phyloP scores from a whole-genome alignment of 148 eudicot genomes.

The Persicaria maculosa region DNA sequence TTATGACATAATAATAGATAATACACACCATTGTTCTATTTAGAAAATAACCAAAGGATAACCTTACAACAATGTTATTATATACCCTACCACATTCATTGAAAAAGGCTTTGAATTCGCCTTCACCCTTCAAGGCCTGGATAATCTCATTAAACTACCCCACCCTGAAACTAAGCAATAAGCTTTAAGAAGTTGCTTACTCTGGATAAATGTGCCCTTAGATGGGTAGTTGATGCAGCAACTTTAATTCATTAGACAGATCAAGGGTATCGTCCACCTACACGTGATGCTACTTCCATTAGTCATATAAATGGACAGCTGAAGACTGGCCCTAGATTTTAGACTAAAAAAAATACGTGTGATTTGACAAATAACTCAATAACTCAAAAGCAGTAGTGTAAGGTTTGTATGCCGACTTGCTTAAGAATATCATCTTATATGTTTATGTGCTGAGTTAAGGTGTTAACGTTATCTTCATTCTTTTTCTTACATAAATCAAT shows the following conservation, averaged over 20 bases:
- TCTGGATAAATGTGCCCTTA: too few species aligned
- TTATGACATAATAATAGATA: too few species aligned
- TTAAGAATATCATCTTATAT: conserved; percentile 79
- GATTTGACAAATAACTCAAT: background rate
- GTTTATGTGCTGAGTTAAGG: conserved; percentile 74
- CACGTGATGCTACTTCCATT: conserved; percentile 15
- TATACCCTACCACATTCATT: too few species aligned
- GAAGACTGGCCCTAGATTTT: background rate
- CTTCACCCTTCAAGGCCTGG: too few species aligned
- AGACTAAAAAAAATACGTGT: background rate
- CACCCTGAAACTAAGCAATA: too few species aligned
- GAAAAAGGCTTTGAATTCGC: too few species aligned
- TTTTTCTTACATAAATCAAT: too few species aligned
- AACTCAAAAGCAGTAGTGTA: background rate
- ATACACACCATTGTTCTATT: too few species aligned
- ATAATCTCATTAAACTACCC: too few species aligned
- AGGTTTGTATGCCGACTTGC: conserved; percentile 40
- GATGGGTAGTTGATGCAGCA: conserved; percentile 95
- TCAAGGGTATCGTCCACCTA: conserved; percentile 98
- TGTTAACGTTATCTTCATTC: conserved; percentile 34
- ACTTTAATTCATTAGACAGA: conserved; percentile 75
- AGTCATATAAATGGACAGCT: background rate
- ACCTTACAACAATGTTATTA: too few species aligned
- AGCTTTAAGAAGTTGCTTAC: too few species aligned
- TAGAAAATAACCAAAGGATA: too few species aligned